These are phyloP conservation scores for Boeremia lycopersici DNA, from an alignment of 2,329 filamentous ascomycete genomes.

Conservation along the genomic window DNA sequence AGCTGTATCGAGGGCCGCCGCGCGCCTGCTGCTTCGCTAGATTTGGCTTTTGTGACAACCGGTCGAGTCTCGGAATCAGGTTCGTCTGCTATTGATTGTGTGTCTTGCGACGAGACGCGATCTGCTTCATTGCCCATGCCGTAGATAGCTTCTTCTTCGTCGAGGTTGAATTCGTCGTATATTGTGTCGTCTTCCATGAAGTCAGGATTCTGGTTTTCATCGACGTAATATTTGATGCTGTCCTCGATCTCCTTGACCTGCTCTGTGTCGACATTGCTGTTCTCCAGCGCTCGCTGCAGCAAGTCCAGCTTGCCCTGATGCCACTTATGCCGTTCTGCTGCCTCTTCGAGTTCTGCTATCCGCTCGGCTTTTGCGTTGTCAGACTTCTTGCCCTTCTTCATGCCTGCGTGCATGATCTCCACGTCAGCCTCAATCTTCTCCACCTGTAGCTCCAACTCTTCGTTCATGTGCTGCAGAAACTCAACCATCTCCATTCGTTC, in stretches of 20 bases:
- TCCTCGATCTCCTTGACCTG: slow-evolving; percentile 90
- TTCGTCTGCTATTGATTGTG: slow-evolving; percentile 90
- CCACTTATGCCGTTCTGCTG: slow-evolving; percentile 94
- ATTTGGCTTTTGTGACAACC: slow-evolving; percentile 60
- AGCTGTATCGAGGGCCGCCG: slow-evolving; percentile 85
- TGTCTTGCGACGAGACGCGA: slow-evolving; percentile 91
- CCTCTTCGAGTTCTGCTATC: slow-evolving; percentile 81
- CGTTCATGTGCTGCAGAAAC: slow-evolving; percentile 85
- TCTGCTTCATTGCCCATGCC: slow-evolving; percentile 83
- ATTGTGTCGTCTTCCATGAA: slow-evolving; percentile 93
- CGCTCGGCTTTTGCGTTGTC: slow-evolving; percentile 83
- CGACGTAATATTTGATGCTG: slow-evolving; percentile 92
- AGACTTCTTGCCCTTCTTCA: slow-evolving; percentile 92
- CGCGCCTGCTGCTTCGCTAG: slow-evolving; percentile 64
- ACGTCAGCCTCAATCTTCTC: slow-evolving; percentile 90
- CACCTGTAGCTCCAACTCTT: slow-evolving; percentile 92
- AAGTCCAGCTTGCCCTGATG: slow-evolving; percentile 92
- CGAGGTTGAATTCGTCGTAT: slow-evolving; percentile 91
- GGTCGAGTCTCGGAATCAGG: slow-evolving; percentile 63
- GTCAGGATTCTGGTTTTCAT: slow-evolving; percentile 85
- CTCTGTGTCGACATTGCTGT: slow-evolving; percentile 85
- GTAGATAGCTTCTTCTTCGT: slow-evolving; percentile 88
- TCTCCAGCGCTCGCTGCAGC: slow-evolving; percentile 86
- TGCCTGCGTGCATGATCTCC: slow-evolving; percentile 81
- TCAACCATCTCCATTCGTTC: slow-evolving; percentile 88